Evolutionary conservation across 257 asterid species (phyloP).

Genomic region (Misopates orontium): DNA sequence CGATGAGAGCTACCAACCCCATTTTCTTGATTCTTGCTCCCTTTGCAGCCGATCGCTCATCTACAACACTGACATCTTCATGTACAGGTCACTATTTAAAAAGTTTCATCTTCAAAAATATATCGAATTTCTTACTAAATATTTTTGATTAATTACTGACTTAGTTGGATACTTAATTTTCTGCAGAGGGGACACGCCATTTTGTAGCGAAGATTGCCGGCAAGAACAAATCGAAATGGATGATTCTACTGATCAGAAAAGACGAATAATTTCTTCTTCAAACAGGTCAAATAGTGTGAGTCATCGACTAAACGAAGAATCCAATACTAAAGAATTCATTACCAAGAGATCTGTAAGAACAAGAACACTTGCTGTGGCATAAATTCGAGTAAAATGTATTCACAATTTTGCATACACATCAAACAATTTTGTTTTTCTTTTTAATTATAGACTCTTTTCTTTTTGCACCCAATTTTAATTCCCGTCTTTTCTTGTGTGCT

Average conservation of each 20-base stretch:
- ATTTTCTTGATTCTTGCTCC: conserved; percentile 80
- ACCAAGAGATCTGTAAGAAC: conserved; percentile 55
- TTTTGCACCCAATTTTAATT: too few relatives aligned
- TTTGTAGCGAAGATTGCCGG: conserved; percentile 91
- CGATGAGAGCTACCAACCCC: conserved; percentile 50
- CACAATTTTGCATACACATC: conserved; percentile 21
- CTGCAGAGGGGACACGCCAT: conserved; percentile 91
- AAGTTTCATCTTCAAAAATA: background rate
- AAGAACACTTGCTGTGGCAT: conserved; percentile 70
- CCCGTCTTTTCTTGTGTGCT: too few relatives aligned
- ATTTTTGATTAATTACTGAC: too few relatives aligned
- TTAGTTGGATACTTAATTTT: background rate
- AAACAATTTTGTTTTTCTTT: conserved; percentile 42
- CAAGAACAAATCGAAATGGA: conserved; percentile 94
- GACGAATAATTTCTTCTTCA: conserved; percentile 47
- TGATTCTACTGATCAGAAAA: conserved; percentile 70
- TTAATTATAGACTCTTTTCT: too few relatives aligned
- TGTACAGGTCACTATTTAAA: conserved; percentile 76
- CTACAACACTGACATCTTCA: conserved; percentile 79
- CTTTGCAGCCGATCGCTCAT: conserved; percentile 66
- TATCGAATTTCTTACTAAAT: too few relatives aligned
- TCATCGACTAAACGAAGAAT: conserved; percentile 40
- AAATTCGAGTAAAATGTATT: background rate
- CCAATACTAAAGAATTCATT: conserved; percentile 52
- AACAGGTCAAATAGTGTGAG: conserved; percentile 41